Evolutionary conservation across 176 grass and related monocot species (phyloP).

Genomic region (Lolium multiflorum): DNA sequence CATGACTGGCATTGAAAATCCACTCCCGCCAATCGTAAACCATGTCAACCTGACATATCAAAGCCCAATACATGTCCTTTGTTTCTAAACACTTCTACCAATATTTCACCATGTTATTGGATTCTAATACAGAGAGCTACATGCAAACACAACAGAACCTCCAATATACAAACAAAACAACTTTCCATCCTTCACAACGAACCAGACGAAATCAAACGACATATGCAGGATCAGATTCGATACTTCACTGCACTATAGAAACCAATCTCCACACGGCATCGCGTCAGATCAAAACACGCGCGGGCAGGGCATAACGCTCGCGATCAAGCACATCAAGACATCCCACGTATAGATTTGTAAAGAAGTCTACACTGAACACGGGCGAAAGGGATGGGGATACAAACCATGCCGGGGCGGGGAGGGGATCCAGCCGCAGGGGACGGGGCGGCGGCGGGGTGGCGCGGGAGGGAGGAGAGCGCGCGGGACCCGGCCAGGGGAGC

Average conservation of each 20-base stretch:
- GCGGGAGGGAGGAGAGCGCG: conserved; percentile 40
- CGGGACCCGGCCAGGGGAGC: conserved; percentile 27
- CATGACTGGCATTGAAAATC: background rate
- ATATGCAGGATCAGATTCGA: background rate
- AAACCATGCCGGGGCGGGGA: conserved; percentile 47
- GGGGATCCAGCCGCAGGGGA: conserved; percentile 11
- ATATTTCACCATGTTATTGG: background rate
- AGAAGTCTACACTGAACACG: background rate
- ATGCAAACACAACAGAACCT: background rate
- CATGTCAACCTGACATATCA: background rate
- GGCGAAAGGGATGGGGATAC: background rate
- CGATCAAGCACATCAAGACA: background rate
- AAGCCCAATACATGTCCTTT: background rate
- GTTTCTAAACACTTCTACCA: background rate
- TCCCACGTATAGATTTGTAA: background rate
- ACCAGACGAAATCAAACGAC: background rate
- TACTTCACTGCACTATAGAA: background rate
- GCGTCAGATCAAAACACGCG: conserved; percentile 5
- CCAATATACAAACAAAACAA: background rate
- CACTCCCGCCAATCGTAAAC: background rate
- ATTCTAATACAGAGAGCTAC: background rate
- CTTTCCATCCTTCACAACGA: background rate
- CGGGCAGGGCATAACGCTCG: background rate
- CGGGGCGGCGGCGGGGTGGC: background rate
- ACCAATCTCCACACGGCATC: background rate